Evolutionary conservation across 2,329 filamentous ascomycete species (phyloP).

Genomic region (Colletotrichum euphorbiae): DNA sequence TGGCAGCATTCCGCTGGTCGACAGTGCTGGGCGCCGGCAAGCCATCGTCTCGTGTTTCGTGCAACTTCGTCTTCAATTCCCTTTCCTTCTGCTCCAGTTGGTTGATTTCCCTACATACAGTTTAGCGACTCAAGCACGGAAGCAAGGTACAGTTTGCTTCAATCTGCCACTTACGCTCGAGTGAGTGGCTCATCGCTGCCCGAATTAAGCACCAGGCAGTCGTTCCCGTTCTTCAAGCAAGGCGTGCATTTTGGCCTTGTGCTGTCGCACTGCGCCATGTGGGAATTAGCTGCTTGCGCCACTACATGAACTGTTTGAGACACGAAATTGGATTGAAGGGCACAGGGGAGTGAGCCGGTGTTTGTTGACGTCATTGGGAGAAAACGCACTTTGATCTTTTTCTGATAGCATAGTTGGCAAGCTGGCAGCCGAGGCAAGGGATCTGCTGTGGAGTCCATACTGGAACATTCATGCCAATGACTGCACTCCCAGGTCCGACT

Average conservation of each 20-base stretch:
- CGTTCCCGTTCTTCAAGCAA: constrained; percentile 44
- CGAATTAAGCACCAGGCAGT: constrained; percentile 46
- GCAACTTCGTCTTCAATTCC: not conserved
- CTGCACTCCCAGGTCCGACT: no score
- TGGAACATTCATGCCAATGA: no score
- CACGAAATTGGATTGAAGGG: not conserved
- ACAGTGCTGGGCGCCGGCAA: not conserved
- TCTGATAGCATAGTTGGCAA: constrained; percentile 35
- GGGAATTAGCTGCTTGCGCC: not conserved
- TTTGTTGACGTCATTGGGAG: not conserved
- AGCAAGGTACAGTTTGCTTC: no score
- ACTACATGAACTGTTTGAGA: no score
- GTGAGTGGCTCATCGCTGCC: constrained; percentile 43
- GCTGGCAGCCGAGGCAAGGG: constrained; percentile 32
- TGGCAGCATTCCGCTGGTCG: not conserved
- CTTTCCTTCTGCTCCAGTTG: constrained; percentile 43
- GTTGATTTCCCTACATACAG: constrained; percentile 39
- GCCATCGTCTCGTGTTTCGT: not conserved
- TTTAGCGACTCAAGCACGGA: not conserved
- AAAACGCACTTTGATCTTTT: constrained; percentile 34
- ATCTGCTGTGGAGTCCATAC: no score
- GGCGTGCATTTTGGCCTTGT: constrained; percentile 46
- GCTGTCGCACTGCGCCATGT: constrained; percentile 45
- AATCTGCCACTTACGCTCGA: constrained; percentile 39
- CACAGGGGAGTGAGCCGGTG: not conserved